Evolutionary conservation across 106 monocot genomes (phyloP).

Genomic region (Amphibolis antarctica): DNA sequence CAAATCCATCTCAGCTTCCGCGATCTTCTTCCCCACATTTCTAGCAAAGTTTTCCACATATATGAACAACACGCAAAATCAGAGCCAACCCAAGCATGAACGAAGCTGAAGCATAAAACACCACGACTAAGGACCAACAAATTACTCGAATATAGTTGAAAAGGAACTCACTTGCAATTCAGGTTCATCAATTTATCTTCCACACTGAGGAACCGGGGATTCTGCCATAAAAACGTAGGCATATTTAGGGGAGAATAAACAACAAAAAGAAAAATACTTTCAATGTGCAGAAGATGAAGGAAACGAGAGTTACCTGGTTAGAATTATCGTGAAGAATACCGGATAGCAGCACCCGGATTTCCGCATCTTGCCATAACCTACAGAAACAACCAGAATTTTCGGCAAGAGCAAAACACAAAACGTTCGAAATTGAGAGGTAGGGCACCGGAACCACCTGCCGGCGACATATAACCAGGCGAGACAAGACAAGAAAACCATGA

Average conservation of each 20-base stretch:
- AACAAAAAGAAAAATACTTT: not conserved
- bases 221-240: slow-evolving; percentile 28
- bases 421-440: not conserved
- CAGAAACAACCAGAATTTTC: not conserved
- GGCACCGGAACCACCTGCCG: slow-evolving; percentile 28
- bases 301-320: slow-evolving; percentile 29
- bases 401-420: too few relatives aligned
- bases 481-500: slow-evolving; percentile 84
- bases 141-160: not conserved
- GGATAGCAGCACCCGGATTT: slow-evolving; percentile 63
- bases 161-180: slow-evolving; percentile 69
- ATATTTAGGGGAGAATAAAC: not conserved
- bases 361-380: slow-evolving; percentile 93
- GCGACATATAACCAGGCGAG: slow-evolving; percentile 93
- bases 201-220: slow-evolving; percentile 58
- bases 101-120: not conserved
- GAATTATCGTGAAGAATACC: slow-evolving; percentile 51
- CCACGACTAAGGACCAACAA: not conserved
- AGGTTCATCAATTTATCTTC: slow-evolving; percentile 80
- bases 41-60: slow-evolving; percentile 14
- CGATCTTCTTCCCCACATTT: slow-evolving; percentile 70
- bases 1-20: slow-evolving; percentile 92
- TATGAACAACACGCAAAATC: not conserved
- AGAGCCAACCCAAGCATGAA: not conserved
- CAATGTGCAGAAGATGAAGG: not conserved